These are phyloP conservation scores for Candida nonsorbophila DNA, from an alignment of 805 yeast genomes.

Conservation along the genomic window DNA sequence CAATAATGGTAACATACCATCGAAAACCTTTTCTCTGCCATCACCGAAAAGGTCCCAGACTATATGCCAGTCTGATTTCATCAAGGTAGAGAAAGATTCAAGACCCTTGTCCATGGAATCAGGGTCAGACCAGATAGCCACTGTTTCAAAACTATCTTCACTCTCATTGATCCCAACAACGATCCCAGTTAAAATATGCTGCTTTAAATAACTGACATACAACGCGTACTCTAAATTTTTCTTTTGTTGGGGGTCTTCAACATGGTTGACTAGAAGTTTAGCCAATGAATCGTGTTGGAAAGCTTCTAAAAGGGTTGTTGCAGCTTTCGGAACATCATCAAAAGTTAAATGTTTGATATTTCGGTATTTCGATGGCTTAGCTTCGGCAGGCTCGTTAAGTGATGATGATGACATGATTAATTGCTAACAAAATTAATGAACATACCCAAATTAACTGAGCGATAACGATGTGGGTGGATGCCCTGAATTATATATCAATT, in stretches of 20 bases:
- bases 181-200: conserved; percentile 47
- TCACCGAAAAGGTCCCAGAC: conserved; percentile 46
- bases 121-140: conserved; percentile 50
- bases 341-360: conserved; percentile 11
- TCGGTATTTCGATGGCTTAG: conserved; percentile 1
- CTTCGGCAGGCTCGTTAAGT: too few relatives aligned
- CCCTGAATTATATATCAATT: too few relatives aligned
- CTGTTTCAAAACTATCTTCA: conserved; percentile 42
- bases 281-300: conserved; percentile 33
- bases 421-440: too few relatives aligned
- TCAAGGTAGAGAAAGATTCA: conserved; percentile 42
- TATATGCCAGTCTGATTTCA: conserved; percentile 48
- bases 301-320: conserved; percentile 29
- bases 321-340: conserved; percentile 29
- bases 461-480: too few relatives aligned
- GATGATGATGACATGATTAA: too few relatives aligned
- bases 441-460: too few relatives aligned
- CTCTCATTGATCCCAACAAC: conserved; percentile 47
- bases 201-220: conserved; percentile 47
- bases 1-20: conserved; percentile 46
- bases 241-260: conserved; percentile 12
- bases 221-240: conserved; percentile 30
- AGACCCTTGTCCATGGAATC: conserved; percentile 34
- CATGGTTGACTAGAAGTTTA: conserved; percentile 20
- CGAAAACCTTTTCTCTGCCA: conserved; percentile 46